Percentiles rank a stretch among this genome's conserved stretches.
Evolutionary conservation across 2,329 filamentous ascomycete genomes (phyloP).

Genomic region (Amauroascus niger): DNA sequence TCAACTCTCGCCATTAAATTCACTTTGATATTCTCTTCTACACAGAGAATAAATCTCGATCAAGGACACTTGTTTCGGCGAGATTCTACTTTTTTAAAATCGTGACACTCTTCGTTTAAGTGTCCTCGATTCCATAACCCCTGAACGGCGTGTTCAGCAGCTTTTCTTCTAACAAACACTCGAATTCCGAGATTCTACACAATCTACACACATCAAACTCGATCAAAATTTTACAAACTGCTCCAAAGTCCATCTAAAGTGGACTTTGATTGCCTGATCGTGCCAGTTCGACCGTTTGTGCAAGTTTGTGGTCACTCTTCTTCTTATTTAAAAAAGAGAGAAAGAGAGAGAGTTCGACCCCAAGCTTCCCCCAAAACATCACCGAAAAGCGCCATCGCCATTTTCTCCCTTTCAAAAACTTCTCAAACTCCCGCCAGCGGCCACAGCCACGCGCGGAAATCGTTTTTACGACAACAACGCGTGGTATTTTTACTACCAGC

Average conservation of each 20-base stretch:
- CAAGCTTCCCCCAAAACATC: neutral
- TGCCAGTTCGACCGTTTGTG: too few relatives aligned
- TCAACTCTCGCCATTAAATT: too few relatives aligned
- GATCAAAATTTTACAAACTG: neutral
- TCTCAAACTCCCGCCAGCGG: slow-evolving; percentile 11
- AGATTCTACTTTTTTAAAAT: neutral
- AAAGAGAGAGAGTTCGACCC: neutral
- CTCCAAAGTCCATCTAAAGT: neutral
- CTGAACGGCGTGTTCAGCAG: slow-evolving; percentile 2
- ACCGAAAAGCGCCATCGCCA: slow-evolving; percentile 3
- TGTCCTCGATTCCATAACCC: neutral
- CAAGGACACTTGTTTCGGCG: neutral
- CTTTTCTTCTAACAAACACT: neutral
- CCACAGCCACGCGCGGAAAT: slow-evolving; percentile 25
- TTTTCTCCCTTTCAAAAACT: slow-evolving; percentile 14
- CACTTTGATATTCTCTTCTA: too few relatives aligned
- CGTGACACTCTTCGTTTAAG: neutral
- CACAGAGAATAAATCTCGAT: neutral
- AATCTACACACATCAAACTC: slow-evolving; percentile 1
- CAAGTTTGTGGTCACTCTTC: too few relatives aligned
- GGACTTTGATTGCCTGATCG: neutral
- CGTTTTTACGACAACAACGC: slow-evolving; percentile 26
- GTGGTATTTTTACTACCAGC: slow-evolving; percentile 25
- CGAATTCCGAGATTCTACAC: neutral
- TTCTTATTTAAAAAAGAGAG: too few relatives aligned